Conservation (phyloP, 257 asterid species). For the Plantago ovata region DNA sequence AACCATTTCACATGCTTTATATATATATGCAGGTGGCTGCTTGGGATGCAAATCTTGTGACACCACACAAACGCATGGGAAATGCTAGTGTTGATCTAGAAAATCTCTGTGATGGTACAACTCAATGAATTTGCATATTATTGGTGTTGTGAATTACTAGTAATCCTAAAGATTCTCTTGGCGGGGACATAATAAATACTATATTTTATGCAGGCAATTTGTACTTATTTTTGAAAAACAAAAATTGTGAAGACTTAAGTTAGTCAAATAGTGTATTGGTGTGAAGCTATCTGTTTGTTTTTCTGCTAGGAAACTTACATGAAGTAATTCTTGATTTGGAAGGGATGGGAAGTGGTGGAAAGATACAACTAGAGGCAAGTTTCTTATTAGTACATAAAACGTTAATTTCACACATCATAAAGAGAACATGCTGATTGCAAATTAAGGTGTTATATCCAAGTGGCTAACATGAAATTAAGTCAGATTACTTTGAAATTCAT, state of each 20-base stretch:
- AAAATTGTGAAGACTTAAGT: conserved; percentile 7
- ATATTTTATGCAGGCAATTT: no score
- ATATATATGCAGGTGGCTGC: conserved; percentile 67
- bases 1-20: neutral
- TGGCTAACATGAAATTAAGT: no score
- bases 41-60: conserved; percentile 97
- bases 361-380: conserved; percentile 84
- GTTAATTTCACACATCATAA: conserved; percentile 8
- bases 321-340: conserved; percentile 82
- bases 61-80: conserved; percentile 99
- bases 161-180: no score
- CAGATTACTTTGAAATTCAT: no score
- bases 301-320: conserved; percentile 63
- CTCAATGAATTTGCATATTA: conserved; percentile 18
- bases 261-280: conserved; percentile 17
- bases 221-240: neutral
- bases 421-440: no score
- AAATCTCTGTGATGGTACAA: conserved; percentile 75
- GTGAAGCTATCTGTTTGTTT: conserved; percentile 18
- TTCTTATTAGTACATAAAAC: conserved; percentile 16
- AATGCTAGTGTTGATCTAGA: conserved; percentile 70
- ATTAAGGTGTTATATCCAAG: no score
- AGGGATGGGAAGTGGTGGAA: conserved; percentile 99
- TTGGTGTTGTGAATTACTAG: neutral
- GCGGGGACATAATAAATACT: no score